These are phyloP conservation scores for Epichloe amarillans DNA, from an alignment of 2,329 filamentous ascomycete species.

Conservation along the genomic window DNA sequence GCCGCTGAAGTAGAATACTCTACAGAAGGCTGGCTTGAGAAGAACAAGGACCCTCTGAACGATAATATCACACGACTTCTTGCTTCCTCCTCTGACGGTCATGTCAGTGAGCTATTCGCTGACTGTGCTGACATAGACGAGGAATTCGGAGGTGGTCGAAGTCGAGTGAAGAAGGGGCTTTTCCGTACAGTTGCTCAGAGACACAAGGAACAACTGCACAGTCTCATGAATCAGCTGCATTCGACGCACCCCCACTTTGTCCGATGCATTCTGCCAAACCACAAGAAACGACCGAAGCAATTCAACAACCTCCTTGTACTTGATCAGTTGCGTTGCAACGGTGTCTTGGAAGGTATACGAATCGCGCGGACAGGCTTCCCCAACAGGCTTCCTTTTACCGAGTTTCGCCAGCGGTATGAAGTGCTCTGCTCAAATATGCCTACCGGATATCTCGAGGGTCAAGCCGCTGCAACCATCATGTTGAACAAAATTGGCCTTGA, in stretches of 20 bases:
- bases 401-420: conserved; percentile 92
- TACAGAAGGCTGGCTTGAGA: conserved; percentile 90
- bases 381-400: conserved; percentile 79
- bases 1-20: conserved; percentile 96
- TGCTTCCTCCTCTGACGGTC: conserved; percentile 66
- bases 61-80: conserved; percentile 90
- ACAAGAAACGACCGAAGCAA: conserved; percentile 92
- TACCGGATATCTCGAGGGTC: conserved; percentile 81
- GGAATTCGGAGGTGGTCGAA: conserved; percentile 51
- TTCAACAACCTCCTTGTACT: conserved; percentile 86
- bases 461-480: conserved; percentile 73
- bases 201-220: conserved; percentile 98
- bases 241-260: conserved; percentile 98
- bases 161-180: conserved; percentile 87
- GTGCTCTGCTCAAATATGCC: conserved; percentile 83
- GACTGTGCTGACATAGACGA: conserved; percentile 81
- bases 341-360: conserved; percentile 95
- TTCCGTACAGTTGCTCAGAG: conserved; percentile 94
- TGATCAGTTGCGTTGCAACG: conserved; percentile 95
- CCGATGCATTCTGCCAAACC: conserved; percentile 92
- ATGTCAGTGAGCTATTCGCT: conserved; percentile 71
- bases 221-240: conserved; percentile 83
- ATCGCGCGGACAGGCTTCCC: conserved; percentile 96
- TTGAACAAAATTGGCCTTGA: conserved; percentile 81
- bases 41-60: conserved; percentile 97